Conservation (phyloP, 768 basidiomycete species). For the Stropharia rugosoannulata region DNA sequence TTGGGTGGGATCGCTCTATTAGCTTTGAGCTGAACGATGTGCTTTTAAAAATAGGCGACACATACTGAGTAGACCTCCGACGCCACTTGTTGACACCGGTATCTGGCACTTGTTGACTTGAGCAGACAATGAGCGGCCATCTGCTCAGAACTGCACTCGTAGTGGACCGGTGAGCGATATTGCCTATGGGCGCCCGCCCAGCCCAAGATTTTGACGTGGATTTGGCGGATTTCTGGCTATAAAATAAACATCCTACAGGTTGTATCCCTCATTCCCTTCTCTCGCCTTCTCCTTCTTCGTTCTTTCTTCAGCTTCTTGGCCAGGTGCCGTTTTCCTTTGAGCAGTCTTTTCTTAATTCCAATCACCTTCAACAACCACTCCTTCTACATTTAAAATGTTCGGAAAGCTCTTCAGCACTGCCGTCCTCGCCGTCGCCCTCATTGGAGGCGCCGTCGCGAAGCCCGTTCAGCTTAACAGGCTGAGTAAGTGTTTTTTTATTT, state of each 20-base stretch:
- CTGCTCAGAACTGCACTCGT: not conserved
- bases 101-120: too few relatives aligned
- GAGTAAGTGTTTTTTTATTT: not conserved
- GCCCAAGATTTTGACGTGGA: not conserved
- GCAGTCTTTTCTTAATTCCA: constrained; percentile 17
- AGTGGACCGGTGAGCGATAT: not conserved
- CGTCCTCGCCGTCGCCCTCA: constrained; percentile 14
- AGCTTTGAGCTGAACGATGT: too few relatives aligned
- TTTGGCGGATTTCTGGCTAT: not conserved
- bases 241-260: not conserved
- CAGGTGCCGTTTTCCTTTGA: constrained; percentile 29
- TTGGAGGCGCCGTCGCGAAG: constrained; percentile 15
- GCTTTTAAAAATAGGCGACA: too few relatives aligned
- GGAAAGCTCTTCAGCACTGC: constrained; percentile 17
- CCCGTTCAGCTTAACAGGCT: constrained; percentile 10
- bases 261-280: not conserved
- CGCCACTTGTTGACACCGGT: too few relatives aligned
- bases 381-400: constrained; percentile 16
- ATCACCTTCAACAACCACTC: constrained; percentile 6
- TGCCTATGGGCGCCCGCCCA: not conserved
- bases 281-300: constrained; percentile 23
- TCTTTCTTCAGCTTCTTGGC: constrained; percentile 20
- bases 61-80: too few relatives aligned
- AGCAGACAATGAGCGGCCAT: not conserved
- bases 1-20: too few relatives aligned